Conservation (phyloP, 1,284 basidiomycete species). For the Pterulicium gracile region DNA sequence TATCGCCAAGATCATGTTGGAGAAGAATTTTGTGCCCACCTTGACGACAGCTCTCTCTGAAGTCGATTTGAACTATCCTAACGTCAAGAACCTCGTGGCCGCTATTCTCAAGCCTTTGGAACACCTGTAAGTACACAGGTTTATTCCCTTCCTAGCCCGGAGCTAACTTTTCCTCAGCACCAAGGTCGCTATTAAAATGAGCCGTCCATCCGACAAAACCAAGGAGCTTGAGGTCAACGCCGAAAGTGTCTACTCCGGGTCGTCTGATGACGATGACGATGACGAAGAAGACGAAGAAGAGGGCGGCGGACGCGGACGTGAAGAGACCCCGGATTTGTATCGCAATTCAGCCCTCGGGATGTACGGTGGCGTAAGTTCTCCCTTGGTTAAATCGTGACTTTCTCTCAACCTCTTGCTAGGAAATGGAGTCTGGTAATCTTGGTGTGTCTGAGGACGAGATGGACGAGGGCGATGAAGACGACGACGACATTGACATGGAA, state of each 20-base stretch:
- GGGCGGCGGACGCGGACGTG: constrained; percentile 34
- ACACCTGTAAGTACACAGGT: constrained; percentile 52
- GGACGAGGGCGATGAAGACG: constrained; percentile 72
- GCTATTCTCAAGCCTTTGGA: constrained; percentile 87
- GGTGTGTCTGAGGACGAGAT: constrained; percentile 69
- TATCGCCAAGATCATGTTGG: constrained; percentile 95
- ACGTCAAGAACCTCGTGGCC: constrained; percentile 77
- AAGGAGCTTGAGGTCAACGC: constrained; percentile 51
- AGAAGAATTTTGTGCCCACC: constrained; percentile 91
- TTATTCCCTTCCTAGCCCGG: constrained; percentile 4
- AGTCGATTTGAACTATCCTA: constrained; percentile 92
- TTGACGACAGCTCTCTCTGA: constrained; percentile 87
- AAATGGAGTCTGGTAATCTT: constrained; percentile 71
- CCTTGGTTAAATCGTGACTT: constrained; percentile 4
- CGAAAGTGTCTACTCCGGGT: constrained; percentile 35
- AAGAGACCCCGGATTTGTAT: constrained; percentile 90
- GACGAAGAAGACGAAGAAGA: constrained; percentile 39
- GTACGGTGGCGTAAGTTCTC: constrained; percentile 70
- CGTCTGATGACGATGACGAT: constrained; percentile 47
- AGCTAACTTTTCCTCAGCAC: constrained; percentile 41
- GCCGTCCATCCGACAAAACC: constrained; percentile 62
- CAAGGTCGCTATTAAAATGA: constrained; percentile 97
- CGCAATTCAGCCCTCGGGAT: constrained; percentile 95
- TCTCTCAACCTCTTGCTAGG: constrained; percentile 31
- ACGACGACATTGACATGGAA: constrained; percentile 82